Evolutionary conservation across 176 grass and related monocot species (phyloP), one percentile per base, ranked within the genome.

Genomic region (Eragrostis nindensis): DNA sequence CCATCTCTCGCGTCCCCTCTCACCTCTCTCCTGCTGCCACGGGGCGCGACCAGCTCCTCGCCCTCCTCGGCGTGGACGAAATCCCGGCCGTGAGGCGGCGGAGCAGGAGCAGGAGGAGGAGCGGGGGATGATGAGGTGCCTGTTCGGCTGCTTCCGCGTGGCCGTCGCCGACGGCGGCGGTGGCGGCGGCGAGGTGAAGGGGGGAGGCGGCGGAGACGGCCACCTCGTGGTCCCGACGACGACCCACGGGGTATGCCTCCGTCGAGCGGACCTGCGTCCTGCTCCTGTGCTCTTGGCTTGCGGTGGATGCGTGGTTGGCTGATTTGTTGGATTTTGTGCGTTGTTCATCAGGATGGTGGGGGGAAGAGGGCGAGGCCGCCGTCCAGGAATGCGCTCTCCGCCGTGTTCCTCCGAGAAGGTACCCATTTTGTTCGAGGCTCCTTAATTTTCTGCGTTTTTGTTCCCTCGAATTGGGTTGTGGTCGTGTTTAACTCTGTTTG

Each of bases 331-430:
- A 11, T 1, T 79, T 64, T 17, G 30, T 65, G 72, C 29, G 32
- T 27, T 53, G 29, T 40, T 66, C 59, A 16, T 32, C 87, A 87
- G 89, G 75, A 53, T 11, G 53, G 43, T 17, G 80, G 44, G n/a
- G 54, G 17, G 62, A 90, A 71, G 50, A 59, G 25, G 86, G 86
- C 66, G 73, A 39, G 38, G 46, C 54, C 83, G 57, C 69, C 80
- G 39, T 95, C 93, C 27, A 92, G 76, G 90, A 95, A 95, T 74
- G 86, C 82, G 50, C 87, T 95, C 11, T 82, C 90, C 19, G 78
- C 86, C 30, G 85, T 85, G 41, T 97, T 97, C 75, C 85, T 91
- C 54, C 88, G 90, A 24, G 90, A 97, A 93, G 94, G 94, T 93
- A 36, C 13, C 30, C 6, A 7, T 19, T 24, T 22, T 77, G 71